phyloP scores from a whole-genome alignment of 768 basidiomycete species.

The Leccinum uliginosum region DNA sequence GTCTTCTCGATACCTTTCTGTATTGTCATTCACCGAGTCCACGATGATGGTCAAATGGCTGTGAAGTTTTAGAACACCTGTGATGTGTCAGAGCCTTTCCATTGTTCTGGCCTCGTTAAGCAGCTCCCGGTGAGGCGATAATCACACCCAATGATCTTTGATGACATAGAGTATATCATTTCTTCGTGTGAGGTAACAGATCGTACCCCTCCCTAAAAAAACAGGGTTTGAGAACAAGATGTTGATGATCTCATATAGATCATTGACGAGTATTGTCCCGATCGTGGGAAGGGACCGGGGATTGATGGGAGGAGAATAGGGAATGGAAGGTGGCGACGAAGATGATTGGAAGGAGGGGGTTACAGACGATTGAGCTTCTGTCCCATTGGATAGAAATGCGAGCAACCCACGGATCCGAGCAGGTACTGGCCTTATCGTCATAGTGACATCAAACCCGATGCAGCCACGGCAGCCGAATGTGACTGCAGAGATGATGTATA shows the following conservation, averaged over 20 bases:
- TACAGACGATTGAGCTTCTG: background rate
- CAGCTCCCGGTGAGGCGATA: background rate
- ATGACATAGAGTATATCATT: background rate
- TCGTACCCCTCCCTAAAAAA: background rate
- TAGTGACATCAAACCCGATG: background rate
- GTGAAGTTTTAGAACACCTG: background rate
- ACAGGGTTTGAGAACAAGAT: background rate
- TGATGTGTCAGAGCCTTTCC: background rate
- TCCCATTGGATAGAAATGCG: background rate
- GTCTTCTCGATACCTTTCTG: background rate
- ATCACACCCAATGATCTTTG: background rate
- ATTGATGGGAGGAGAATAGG: no score
- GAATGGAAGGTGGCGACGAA: no score
- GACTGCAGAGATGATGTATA: background rate
- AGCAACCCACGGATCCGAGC: background rate
- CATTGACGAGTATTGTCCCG: background rate
- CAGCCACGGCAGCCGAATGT: background rate
- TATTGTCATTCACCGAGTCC: background rate
- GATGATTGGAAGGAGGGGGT: background rate
- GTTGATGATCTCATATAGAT: background rate
- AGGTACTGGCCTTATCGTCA: background rate
- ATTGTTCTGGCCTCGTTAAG: background rate
- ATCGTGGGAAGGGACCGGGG: background rate
- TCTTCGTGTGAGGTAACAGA: background rate
- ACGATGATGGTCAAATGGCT: background rate